These are phyloP conservation scores for Prunus yedoensis DNA, from an alignment of 331 rosid species.

Conservation along the genomic window DNA sequence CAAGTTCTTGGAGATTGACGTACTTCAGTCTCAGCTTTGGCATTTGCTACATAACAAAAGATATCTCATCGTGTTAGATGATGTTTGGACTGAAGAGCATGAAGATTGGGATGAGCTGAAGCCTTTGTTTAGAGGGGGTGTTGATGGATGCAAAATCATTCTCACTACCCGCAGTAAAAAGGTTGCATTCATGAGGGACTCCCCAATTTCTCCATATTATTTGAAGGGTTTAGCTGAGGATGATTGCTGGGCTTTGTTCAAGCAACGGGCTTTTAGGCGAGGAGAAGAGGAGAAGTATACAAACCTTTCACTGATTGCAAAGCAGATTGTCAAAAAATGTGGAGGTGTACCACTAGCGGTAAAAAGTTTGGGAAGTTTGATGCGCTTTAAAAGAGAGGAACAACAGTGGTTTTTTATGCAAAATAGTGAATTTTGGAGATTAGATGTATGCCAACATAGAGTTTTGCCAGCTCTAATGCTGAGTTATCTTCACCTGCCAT, in stretches of 20 bases:
- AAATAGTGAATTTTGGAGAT: conserved; percentile 27
- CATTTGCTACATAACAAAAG: too few relatives aligned
- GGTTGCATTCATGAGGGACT: conserved; percentile 13
- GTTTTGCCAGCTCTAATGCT: conserved; percentile 22
- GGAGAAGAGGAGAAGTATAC: neutral
- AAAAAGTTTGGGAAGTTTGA: conserved; percentile 18
- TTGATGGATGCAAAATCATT: conserved; percentile 11
- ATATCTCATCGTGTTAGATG: too few relatives aligned
- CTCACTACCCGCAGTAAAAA: conserved; percentile 28
- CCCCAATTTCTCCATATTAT: conserved; percentile 9
- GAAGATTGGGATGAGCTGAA: too few relatives aligned
- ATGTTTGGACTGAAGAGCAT: too few relatives aligned
- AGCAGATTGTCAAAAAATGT: conserved; percentile 33
- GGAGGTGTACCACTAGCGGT: conserved; percentile 35
- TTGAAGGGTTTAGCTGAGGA: conserved; percentile 16
- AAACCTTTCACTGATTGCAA: conserved; percentile 13
- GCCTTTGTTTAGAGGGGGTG: too few relatives aligned
- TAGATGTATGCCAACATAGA: neutral
- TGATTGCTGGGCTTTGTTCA: conserved; percentile 29
- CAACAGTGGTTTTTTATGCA: conserved; percentile 22
- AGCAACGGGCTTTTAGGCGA: conserved; percentile 21
- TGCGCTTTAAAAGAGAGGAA: conserved; percentile 28
- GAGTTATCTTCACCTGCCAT: conserved; percentile 23
- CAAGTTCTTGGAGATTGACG: too few relatives aligned
- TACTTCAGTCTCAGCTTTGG: too few relatives aligned